Conservation (phyloP, 371 early-diverging fungal genomes). For the Batrachochytrium dendrobatidis region DNA sequence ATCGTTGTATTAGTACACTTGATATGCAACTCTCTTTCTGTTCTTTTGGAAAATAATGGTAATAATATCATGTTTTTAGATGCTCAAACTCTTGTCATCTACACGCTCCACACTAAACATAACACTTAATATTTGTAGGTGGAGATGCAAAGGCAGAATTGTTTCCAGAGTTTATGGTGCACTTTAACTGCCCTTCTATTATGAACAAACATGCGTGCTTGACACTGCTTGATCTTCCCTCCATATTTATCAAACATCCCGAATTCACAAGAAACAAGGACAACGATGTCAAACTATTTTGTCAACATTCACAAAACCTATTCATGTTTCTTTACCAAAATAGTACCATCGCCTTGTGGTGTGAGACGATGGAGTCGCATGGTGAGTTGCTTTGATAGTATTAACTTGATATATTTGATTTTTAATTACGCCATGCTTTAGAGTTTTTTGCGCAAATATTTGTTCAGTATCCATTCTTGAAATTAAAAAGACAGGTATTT, state of each 20-base stretch:
- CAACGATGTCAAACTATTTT: not conserved
- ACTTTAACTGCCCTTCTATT: not conserved
- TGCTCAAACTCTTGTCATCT: not conserved
- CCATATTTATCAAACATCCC: not conserved
- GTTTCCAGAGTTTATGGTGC: not conserved
- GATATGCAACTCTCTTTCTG: not conserved
- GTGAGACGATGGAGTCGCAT: too few relatives aligned
- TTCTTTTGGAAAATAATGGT: not conserved
- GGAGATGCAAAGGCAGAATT: not conserved
- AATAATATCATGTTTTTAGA: not conserved
- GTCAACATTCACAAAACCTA: not conserved
- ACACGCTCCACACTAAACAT: not conserved
- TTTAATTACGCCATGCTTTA: too few relatives aligned
- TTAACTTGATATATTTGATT: too few relatives aligned
- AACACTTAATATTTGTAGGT: not conserved
- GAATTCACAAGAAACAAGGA: not conserved
- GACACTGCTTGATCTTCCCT: not conserved
- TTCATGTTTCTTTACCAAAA: not conserved
- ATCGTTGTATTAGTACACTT: not conserved
- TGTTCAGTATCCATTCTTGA: too few relatives aligned
- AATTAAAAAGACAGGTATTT: too few relatives aligned
- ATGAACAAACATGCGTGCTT: not conserved
- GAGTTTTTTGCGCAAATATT: too few relatives aligned
- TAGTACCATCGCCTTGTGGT: too few relatives aligned
- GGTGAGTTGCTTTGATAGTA: too few relatives aligned